Conservation (phyloP, 2,329 filamentous ascomycete species). For the Colletotrichum camelliae region DNA sequence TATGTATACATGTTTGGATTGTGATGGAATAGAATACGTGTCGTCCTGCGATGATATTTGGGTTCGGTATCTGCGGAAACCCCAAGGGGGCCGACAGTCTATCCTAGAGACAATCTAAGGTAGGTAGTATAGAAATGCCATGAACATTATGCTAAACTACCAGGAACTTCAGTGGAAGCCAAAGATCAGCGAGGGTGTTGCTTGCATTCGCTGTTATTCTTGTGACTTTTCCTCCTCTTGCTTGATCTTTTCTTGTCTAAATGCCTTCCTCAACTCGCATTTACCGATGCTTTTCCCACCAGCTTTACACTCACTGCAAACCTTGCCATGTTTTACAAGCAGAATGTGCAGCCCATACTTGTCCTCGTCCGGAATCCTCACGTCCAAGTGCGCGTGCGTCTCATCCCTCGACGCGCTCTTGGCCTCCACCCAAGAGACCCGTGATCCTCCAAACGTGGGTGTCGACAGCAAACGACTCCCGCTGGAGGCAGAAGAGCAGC, state of each 20-base stretch:
- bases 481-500: constrained; percentile 53
- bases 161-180: too few relatives aligned
- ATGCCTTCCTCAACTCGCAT: constrained; percentile 47
- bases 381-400: constrained; percentile 56
- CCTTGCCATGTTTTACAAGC: constrained; percentile 52
- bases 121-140: too few relatives aligned
- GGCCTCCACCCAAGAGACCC: constrained; percentile 55
- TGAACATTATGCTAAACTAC: too few relatives aligned
- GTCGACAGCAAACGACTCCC: constrained; percentile 57
- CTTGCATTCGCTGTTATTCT: too few relatives aligned
- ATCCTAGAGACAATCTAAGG: too few relatives aligned
- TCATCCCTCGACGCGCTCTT: constrained; percentile 44
- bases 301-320: constrained; percentile 50
- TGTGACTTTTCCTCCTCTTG: constrained; percentile 25
- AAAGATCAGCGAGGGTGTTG: too few relatives aligned
- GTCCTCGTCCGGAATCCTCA: constrained; percentile 48
- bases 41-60: too few relatives aligned
- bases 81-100: too few relatives aligned
- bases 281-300: constrained; percentile 43
- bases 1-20: too few relatives aligned
- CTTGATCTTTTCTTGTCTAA: constrained; percentile 31
- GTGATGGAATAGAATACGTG: too few relatives aligned
- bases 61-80: too few relatives aligned
- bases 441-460: constrained; percentile 58
- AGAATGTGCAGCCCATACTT: constrained; percentile 58